Evolutionary conservation across 1,284 basidiomycete species (phyloP).

Genomic region (Inonotus obliquus): DNA sequence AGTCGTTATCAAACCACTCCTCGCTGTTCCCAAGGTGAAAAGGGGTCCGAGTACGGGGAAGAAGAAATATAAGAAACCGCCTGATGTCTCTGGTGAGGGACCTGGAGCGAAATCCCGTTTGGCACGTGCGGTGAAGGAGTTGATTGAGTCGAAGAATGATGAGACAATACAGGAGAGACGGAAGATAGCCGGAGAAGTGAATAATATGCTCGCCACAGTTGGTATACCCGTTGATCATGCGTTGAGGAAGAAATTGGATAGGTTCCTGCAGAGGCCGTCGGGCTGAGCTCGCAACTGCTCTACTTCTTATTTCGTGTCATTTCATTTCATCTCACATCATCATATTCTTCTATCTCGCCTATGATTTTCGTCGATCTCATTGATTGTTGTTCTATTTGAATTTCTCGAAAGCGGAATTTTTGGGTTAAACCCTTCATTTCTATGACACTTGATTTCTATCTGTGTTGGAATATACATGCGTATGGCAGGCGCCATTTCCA

Average conservation of each 20-base stretch:
- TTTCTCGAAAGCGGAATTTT: no score
- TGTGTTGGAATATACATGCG: no score
- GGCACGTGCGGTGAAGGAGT: conserved; percentile 57
- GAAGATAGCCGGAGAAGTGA: conserved; percentile 45
- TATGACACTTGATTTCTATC: no score
- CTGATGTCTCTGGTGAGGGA: conserved; percentile 27
- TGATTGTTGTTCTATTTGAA: no score
- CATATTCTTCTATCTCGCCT: neutral
- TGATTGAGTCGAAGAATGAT: conserved; percentile 47
- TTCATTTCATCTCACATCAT: neutral
- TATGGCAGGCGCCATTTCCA: no score
- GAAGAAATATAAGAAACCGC: conserved; percentile 32
- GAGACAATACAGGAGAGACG: conserved; percentile 39
- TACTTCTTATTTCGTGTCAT: neutral
- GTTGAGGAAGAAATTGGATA: conserved; percentile 61
- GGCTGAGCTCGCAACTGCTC: neutral
- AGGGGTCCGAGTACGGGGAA: conserved; percentile 27
- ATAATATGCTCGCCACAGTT: conserved; percentile 42
- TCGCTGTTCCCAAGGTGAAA: conserved; percentile 44
- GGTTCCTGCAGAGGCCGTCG: conserved; percentile 29
- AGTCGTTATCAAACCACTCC: conserved; percentile 63
- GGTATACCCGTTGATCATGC: conserved; percentile 61
- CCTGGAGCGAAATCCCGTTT: conserved; percentile 56
- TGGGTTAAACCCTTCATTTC: no score
- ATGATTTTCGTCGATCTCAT: neutral